Evolutionary conservation across 2,329 filamentous ascomycete genomes (phyloP).

Genomic region (Aspergillus proliferans): DNA sequence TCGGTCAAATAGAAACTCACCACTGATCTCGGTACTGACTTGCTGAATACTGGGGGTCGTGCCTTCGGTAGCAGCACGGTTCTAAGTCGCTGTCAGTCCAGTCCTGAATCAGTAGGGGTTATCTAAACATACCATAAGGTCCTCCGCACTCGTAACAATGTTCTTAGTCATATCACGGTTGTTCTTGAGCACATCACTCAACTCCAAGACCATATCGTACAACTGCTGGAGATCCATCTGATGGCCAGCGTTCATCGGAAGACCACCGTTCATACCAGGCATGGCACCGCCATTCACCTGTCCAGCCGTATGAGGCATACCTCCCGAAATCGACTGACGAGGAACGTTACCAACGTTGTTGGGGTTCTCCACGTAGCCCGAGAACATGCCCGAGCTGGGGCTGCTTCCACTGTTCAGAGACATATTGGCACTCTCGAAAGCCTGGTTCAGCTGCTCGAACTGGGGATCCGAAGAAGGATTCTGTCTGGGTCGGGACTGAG

Average conservation of each 20-base stretch:
- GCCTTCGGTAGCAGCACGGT: constrained; percentile 37
- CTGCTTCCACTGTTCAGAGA: constrained; percentile 28
- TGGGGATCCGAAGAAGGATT: constrained; percentile 21
- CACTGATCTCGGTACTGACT: constrained; percentile 38
- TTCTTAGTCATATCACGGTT: constrained; percentile 46
- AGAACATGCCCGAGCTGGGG: constrained; percentile 24
- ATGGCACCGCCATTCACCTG: constrained; percentile 33
- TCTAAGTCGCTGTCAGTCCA: constrained; percentile 23
- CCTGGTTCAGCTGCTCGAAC: constrained; percentile 30
- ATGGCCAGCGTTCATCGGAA: constrained; percentile 44
- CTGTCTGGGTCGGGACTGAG: constrained; percentile 14
- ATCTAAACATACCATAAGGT: constrained; percentile 38
- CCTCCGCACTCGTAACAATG: constrained; percentile 45
- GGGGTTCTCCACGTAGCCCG: constrained; percentile 28
- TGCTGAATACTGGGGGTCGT: constrained; percentile 36
- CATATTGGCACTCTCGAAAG: constrained; percentile 28
- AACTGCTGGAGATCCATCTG: constrained; percentile 48
- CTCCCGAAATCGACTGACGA: constrained; percentile 30
- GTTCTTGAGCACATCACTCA: constrained; percentile 44
- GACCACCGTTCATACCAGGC: constrained; percentile 30
- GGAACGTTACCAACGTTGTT: constrained; percentile 26
- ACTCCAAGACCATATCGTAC: constrained; percentile 45
- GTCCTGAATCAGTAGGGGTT: neutral
- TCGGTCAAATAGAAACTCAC: constrained; percentile 18
- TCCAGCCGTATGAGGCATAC: constrained; percentile 22